Conservation (phyloP, 768 basidiomycete genomes). For the Coprinopsis marcescibilis region DNA sequence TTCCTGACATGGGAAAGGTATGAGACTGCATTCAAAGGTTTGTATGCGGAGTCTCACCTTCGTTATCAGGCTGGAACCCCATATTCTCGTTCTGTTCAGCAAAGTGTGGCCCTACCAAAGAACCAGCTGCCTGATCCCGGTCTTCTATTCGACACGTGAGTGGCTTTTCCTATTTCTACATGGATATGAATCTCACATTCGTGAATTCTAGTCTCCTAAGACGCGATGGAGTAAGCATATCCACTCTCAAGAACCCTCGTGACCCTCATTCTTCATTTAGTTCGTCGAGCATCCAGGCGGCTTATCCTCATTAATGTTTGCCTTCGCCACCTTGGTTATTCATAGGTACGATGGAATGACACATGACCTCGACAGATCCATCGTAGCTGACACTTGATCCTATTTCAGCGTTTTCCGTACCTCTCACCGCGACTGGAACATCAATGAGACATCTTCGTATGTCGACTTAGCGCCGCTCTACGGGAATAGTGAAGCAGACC, state of each 20-base stretch:
- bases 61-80: slow-evolving; percentile 53
- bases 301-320: slow-evolving; percentile 73
- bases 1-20: slow-evolving; percentile 67
- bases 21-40: background rate
- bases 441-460: slow-evolving; percentile 85
- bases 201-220: slow-evolving; percentile 43
- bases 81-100: slow-evolving; percentile 81
- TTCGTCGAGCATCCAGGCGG: slow-evolving; percentile 75
- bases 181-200: background rate
- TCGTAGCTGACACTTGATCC: background rate
- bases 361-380: background rate
- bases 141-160: slow-evolving; percentile 70
- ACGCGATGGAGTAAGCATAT: slow-evolving; percentile 51
- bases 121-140: slow-evolving; percentile 76
- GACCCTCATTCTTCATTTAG: slow-evolving; percentile 29
- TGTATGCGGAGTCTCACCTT: slow-evolving; percentile 1
- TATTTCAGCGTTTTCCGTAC: slow-evolving; percentile 73
- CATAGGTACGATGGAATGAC: slow-evolving; percentile 44
- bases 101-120: slow-evolving; percentile 53
- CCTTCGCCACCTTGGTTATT: slow-evolving; percentile 78
- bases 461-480: slow-evolving; percentile 83
- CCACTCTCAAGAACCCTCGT: slow-evolving; percentile 1
- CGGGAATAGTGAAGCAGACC: slow-evolving; percentile 59
- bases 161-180: slow-evolving; percentile 6
- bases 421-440: slow-evolving; percentile 52